Evolutionary conservation across 1,139 yeast genomes (phyloP), one percentile per base, ranked within the genome.

Genomic region (Geotrichum restrictum): DNA sequence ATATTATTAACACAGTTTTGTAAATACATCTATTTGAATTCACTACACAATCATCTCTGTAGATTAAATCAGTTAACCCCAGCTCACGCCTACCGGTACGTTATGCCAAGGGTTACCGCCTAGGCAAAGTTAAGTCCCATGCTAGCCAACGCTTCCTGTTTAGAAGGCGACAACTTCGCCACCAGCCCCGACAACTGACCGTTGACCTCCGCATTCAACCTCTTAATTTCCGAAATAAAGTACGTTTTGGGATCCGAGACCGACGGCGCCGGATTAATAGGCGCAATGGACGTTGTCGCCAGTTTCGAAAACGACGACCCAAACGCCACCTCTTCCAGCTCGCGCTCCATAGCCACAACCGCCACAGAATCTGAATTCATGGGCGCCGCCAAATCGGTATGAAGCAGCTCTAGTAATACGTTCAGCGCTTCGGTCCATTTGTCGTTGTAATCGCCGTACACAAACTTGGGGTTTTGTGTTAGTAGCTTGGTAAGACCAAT

Each of bases 241-340:
- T 66, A 76, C 24, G 61, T 57, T 57, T 65, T 69, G 1, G 74
- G 66, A 41, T 75, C 65, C 52, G 68, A 68, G 22, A 83, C 67
- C 31, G 72, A 72, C 1, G 82, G 76, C 33, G 82, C 69, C 1
- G 97, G 96, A 67, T 93, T 97, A 60, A 79, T 77, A 5, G 82
- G 75, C 57, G 77, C 78, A 16, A 71, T 69, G 38, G 79, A 75
- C 45, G 91, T 82, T 1, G 88, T 78, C 1, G 79, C 80, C 56
- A 93, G 74, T 64, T 79, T 83, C 46, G 95, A 86, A 68, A 81
- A 93, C 49, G 83, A 81, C 0, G 96, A 84, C 1, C 98, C 98
- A 70, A 89, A 93, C 1, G 94, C 75, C 27, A 79, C 67, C 41
- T 83, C 82, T 44, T 83, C 88, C 44, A 78, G 68, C 56, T 83